Evolutionary conservation across 1,284 basidiomycete genomes (phyloP).

Genomic region (Ganoderma lingzhi): DNA sequence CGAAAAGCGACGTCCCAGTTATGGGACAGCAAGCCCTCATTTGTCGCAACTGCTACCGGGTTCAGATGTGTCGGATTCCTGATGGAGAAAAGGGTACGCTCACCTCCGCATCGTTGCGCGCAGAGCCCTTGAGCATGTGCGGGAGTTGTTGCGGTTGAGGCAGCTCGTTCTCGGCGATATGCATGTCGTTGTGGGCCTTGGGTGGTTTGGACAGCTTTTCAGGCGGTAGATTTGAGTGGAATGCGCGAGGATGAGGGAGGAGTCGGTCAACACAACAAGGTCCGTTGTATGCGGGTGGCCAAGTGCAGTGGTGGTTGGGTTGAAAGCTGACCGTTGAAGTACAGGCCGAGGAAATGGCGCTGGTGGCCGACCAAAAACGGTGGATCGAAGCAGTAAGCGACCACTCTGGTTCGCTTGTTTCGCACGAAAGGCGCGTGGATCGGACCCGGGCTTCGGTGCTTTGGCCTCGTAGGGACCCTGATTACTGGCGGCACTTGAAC

Average conservation of each 20-base stretch:
- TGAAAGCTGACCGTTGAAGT: neutral
- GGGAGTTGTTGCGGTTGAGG: neutral
- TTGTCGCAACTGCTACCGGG: neutral
- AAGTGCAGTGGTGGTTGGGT: neutral
- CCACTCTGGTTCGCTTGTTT: neutral
- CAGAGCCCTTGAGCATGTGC: rapidly evolving
- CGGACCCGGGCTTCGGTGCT: too few relatives aligned
- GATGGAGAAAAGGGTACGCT: neutral
- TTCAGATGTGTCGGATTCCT: neutral
- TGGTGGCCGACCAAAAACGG: too few relatives aligned
- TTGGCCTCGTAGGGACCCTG: too few relatives aligned
- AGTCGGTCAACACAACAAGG: too few relatives aligned
- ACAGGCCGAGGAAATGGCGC: too few relatives aligned
- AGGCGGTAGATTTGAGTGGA: neutral
- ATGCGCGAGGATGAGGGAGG: too few relatives aligned
- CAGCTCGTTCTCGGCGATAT: neutral
- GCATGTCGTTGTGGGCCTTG: neutral
- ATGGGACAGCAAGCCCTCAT: neutral
- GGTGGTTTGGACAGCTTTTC: neutral
- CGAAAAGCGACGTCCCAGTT: neutral
- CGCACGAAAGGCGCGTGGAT: neutral
- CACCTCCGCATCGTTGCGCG: neutral
- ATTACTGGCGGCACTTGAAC: too few relatives aligned
- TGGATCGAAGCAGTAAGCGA: neutral
- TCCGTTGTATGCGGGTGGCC: too few relatives aligned